Base-by-base conservation (phyloP, 371 early-diverging fungal genomes). In the Zancudomyces culisetae region DNA sequence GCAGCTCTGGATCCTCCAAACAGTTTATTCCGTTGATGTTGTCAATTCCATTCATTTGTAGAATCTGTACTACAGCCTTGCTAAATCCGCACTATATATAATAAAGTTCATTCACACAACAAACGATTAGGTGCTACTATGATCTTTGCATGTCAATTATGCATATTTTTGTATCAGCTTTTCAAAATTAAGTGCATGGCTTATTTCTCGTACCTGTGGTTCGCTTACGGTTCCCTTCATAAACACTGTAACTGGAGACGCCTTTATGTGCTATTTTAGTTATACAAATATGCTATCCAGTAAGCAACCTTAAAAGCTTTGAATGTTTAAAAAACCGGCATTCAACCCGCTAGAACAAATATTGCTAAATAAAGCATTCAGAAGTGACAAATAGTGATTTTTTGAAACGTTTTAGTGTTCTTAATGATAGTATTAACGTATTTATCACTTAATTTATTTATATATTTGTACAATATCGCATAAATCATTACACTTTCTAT, bases 171-270 rank as follows among this genome's bases (percentile, higher is more conserved):
- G n/a, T 13, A 40, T 40, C 10, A 40, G 40, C 40, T 13, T 40
- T 40, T 40, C n/a, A n/a, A 13, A n/a, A n/a, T 13, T 40, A n/a
- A 13, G 13, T 13, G n/a, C 10, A 40, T 40, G 40, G 40, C 40
- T n/a, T 35, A 6, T 43, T 8, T 43, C 6, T 3, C 23, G 4
- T 49, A 49, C 50, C 21, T 27, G 73, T 22, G 87, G 90, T 49
- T 70, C 72, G 12, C 74, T 74, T 1, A 90, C 88, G 30, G 79
- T 79, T 28, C 98, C 98, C 68, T 96, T 98, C 60, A 98, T 95
- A 65, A 98, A 94, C n/a, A 88, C 70, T 79, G 85, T 79, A 18
- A 90, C 76, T 13, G 75, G 68, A 13, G 77, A 74, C 48, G 76
- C 74, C 53, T 72, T 64, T 39, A 80, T 72, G 28, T 27, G 22